Base-by-base conservation (phyloP, 441 rosid species). In the Erodium texanum region DNA sequence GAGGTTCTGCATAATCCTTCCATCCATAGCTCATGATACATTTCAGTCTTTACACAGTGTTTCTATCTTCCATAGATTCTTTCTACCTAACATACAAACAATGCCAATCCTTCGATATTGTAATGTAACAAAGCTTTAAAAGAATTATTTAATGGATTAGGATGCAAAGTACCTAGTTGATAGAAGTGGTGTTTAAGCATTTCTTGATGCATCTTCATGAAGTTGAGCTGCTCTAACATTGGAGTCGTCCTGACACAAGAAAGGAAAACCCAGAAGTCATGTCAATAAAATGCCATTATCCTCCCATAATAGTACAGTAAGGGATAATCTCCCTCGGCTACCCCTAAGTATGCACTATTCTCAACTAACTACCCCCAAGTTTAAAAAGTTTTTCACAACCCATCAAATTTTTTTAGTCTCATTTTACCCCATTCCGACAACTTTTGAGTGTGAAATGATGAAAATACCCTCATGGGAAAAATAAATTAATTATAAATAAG, bases 171-270 rank as follows among this genome's bases (percentile, higher is more conserved):
- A 27, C 29, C 29, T 27, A 1, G 4, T 27, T 27, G 4, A 27
- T 1, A 19, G 22, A 36, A 29, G 0, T 63, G 29, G 24, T 70
- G 43, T 66, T 84, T 71, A 90, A 0, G 82, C 75, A 66, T 90
- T 92, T 76, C 97, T 84, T 61, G 93, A 81, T 19, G 88, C 79
- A 62, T 86, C 88, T 38, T 90, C 93, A 52, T 87, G 97, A 75
- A 88, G 74, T 75, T 86, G 97, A 1, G 93, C 73, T 5, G 89
- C 70, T 81, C 97, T 85, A 76, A 87, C 93, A 71, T 82, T 90
- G 48, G 91, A 82, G 67, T 90, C 93, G 66, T 90, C 97, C 93
- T 84, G 85, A 71, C 48, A 71, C 23, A 67, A 72, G 65, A 16
- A 70, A 72, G 65, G n/a, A 70, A 64, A 29, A 34, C 7, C 23